Percentiles rank a stretch among this genome's conserved stretches.
phyloP scores from a whole-genome alignment of 2,329 filamentous ascomycete species.

The Verticillium isaacii region DNA sequence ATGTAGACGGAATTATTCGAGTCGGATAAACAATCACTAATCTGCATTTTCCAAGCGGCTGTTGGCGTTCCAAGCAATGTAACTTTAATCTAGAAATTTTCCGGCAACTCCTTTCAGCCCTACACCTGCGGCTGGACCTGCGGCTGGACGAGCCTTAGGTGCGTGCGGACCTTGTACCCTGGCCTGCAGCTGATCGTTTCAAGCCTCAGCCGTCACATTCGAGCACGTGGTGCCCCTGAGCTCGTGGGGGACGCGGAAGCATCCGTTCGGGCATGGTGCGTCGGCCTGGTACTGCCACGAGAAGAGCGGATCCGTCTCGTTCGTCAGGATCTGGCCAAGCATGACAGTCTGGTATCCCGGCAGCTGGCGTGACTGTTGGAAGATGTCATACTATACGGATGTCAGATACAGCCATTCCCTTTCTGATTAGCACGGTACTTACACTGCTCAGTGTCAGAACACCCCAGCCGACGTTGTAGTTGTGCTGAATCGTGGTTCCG shows the following conservation, averaged over 20 bases:
- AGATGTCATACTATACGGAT: constrained; percentile 33
- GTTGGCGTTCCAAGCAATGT: neutral
- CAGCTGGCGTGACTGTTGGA: constrained; percentile 34
- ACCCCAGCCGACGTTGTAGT: constrained; percentile 42
- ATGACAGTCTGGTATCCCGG: constrained; percentile 26
- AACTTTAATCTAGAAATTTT: neutral
- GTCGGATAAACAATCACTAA: neutral
- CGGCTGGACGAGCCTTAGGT: neutral
- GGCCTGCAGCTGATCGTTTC: neutral
- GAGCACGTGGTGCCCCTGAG: neutral
- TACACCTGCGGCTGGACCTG: neutral
- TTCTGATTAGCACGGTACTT: neutral
- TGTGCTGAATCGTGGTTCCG: constrained; percentile 41
- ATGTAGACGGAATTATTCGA: neutral
- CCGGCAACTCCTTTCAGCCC: neutral
- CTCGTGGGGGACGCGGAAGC: neutral
- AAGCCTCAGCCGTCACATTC: neutral
- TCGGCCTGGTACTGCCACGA: constrained; percentile 44
- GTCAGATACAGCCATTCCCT: too few species aligned
- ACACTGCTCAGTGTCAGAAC: constrained; percentile 8
- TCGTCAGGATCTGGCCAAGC: constrained; percentile 38
- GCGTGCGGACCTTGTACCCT: neutral
- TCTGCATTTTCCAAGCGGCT: neutral
- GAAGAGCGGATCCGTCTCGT: constrained; percentile 51
- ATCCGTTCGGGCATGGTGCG: constrained; percentile 8